Percentiles rank a stretch among this genome's conserved stretches.
Conservation (phyloP, 148 eudicot species). For the Fagopyrum homotropicum region DNA sequence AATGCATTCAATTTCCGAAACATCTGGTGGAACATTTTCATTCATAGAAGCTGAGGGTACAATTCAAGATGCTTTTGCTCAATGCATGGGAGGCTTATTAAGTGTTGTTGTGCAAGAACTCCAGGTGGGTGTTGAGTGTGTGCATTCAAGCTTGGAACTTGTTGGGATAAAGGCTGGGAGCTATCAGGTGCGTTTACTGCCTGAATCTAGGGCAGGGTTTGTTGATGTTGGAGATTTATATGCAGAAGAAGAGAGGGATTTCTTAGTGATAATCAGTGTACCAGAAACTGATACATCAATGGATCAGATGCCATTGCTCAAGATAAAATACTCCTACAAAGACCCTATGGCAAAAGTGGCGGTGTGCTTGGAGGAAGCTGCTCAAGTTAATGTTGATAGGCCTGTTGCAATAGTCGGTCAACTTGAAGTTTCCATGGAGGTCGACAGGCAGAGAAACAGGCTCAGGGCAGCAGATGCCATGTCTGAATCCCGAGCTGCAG, state of each 20-base stretch:
- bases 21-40: constrained; percentile 27
- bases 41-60: constrained; percentile 20
- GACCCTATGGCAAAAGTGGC: constrained; percentile 13
- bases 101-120: constrained; percentile 26
- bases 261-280: constrained; percentile 17
- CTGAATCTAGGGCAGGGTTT: constrained; percentile 6
- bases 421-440: constrained; percentile 19
- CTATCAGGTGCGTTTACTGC: constrained; percentile 13
- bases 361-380: neutral
- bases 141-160: constrained; percentile 5
- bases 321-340: constrained; percentile 13
- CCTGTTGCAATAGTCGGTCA: constrained; percentile 14
- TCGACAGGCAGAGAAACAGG: constrained; percentile 27
- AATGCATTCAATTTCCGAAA: constrained; percentile 27
- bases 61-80: constrained; percentile 27
- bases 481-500: constrained; percentile 20
- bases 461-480: constrained; percentile 25
- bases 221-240: constrained; percentile 26
- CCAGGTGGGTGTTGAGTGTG: constrained; percentile 13
- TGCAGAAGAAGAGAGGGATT: constrained; percentile 24
- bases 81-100: constrained; percentile 31
- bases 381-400: constrained; percentile 15
- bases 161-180: constrained; percentile 19
- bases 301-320: constrained; percentile 15
- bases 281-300: constrained; percentile 11